Evolutionary conservation across 768 basidiomycete genomes (phyloP).

Genomic region (Trametes villosa): DNA sequence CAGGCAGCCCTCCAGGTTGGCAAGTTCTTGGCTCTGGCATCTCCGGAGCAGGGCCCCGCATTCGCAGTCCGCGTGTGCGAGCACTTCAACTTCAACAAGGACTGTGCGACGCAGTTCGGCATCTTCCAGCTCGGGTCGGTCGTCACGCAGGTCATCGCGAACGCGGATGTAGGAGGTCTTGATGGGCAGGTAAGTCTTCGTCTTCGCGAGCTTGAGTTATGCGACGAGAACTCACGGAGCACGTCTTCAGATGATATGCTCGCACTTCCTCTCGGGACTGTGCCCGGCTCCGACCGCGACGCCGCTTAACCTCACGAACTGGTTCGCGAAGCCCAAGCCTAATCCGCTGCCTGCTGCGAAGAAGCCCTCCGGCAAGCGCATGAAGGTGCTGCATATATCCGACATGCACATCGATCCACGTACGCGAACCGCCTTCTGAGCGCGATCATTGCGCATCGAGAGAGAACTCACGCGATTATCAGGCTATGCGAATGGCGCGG

Average conservation of each 20-base stretch:
- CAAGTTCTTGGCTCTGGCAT: slow-evolving; percentile 68
- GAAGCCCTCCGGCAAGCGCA: slow-evolving; percentile 61
- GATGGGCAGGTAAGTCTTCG: slow-evolving; percentile 65
- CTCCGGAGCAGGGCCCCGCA: slow-evolving; percentile 61
- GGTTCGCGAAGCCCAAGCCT: slow-evolving; percentile 82
- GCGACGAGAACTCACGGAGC: background rate
- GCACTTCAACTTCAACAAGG: slow-evolving; percentile 49
- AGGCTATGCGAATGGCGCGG: slow-evolving; percentile 73
- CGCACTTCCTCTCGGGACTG: slow-evolving; percentile 47
- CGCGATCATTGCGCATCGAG: background rate
- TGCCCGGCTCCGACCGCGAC: slow-evolving; percentile 63
- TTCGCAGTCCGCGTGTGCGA: slow-evolving; percentile 66
- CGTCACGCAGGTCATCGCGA: slow-evolving; percentile 72
- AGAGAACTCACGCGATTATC: slow-evolving; percentile 1
- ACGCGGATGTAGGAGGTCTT: slow-evolving; percentile 70
- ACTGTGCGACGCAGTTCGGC: slow-evolving; percentile 55
- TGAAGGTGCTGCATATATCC: slow-evolving; percentile 78
- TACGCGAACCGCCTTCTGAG: slow-evolving; percentile 37
- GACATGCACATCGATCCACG: slow-evolving; percentile 80
- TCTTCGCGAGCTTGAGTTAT: background rate
- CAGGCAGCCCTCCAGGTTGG: slow-evolving; percentile 61
- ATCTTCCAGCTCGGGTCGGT: slow-evolving; percentile 56
- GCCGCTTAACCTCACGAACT: slow-evolving; percentile 63
- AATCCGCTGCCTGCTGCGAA: slow-evolving; percentile 62
- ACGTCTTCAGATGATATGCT: slow-evolving; percentile 12